Evolutionary conservation across 2,329 filamentous ascomycete genomes (phyloP), one percentile per base, ranked within the genome.

Genomic region (Diaporthe sp.): DNA sequence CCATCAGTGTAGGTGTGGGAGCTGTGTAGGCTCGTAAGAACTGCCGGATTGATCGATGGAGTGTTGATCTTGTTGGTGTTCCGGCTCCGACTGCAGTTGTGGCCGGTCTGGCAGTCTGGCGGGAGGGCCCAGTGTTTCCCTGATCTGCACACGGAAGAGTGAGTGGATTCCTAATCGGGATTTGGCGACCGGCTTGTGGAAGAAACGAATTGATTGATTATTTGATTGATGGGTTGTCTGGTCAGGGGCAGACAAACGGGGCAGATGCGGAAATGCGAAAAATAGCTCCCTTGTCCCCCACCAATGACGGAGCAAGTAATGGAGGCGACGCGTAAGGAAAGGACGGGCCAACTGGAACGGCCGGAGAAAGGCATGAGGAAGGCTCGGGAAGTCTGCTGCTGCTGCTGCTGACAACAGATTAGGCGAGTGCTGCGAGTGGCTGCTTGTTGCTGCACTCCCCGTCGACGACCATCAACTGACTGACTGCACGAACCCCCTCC

Each of bases 211-310:
- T 65, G 61, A 65, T 50, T 65, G 30, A 47, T 44, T 22, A 2
- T 17, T 30, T 37, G 42, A 25, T 35, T 47, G 59, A 63, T 15
- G 59, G 32, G 32, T 32, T 30, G 59, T 66, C 61, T 66, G 51
- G 63, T 51, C 63, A 51, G 63, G 63, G 63, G 63, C 44, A 51
- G 27, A 35, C 22, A 66, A 51, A 66, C 63, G 63, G 63, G 63
- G 42, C 44, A 39, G 27, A 27, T 66, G 44, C 44, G 30, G 10
- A 30, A 37, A 27, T 66, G 44, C 44, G 30, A 17, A 30, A 47
- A 8, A 39, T 63, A 25, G 59, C 19, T 27, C 59, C 10, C 22
- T 15, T 25, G 17, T 58, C 25, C 3, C 61, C 61, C 30, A 47
- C 61, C 42, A 66, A 47, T 50, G 39, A 47, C n/a, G 44, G 27